Evolutionary conservation across 768 basidiomycete genomes (phyloP).

Genomic region (Cyclocybe aegerita): DNA sequence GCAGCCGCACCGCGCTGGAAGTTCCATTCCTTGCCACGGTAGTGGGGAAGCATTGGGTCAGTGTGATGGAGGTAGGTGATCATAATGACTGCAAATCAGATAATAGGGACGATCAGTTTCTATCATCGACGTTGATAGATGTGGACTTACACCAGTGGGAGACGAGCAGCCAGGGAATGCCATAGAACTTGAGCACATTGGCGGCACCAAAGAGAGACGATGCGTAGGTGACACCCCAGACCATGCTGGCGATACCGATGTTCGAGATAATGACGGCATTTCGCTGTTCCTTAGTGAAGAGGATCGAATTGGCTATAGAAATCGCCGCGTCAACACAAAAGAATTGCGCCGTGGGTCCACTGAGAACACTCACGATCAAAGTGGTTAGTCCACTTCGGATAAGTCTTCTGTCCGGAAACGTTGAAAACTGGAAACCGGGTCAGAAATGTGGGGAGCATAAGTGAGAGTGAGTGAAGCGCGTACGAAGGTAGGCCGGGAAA

Average conservation of each 20-base stretch:
- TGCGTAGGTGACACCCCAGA: slow-evolving; percentile 36
- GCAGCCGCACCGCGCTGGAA: slow-evolving; percentile 63
- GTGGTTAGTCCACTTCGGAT: slow-evolving; percentile 67
- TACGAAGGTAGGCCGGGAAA: slow-evolving; percentile 62
- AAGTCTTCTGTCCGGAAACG: slow-evolving; percentile 58
- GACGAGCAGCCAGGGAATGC: slow-evolving; percentile 54
- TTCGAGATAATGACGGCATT: slow-evolving; percentile 56
- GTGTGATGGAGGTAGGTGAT: slow-evolving; percentile 68
- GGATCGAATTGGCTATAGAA: slow-evolving; percentile 47
- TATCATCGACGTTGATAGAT: background rate
- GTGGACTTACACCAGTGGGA: slow-evolving; percentile 50
- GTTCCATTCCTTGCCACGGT: slow-evolving; percentile 56
- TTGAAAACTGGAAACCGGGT: slow-evolving; percentile 46
- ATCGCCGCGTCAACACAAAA: background rate
- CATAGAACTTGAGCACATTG: slow-evolving; percentile 48
- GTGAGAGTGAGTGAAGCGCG: slow-evolving; percentile 19
- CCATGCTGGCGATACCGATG: slow-evolving; percentile 52
- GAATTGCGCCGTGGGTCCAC: background rate
- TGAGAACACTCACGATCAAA: slow-evolving; percentile 51
- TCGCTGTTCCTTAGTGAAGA: slow-evolving; percentile 54
- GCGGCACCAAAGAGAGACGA: slow-evolving; percentile 35
- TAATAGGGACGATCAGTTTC: background rate
- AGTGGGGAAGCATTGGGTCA: slow-evolving; percentile 56
- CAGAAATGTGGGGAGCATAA: slow-evolving; percentile 10
- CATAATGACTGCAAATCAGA: slow-evolving; percentile 39